phyloP scores from a whole-genome alignment of 2,329 filamentous ascomycete genomes.

The Sporothrix euskadiensis region DNA sequence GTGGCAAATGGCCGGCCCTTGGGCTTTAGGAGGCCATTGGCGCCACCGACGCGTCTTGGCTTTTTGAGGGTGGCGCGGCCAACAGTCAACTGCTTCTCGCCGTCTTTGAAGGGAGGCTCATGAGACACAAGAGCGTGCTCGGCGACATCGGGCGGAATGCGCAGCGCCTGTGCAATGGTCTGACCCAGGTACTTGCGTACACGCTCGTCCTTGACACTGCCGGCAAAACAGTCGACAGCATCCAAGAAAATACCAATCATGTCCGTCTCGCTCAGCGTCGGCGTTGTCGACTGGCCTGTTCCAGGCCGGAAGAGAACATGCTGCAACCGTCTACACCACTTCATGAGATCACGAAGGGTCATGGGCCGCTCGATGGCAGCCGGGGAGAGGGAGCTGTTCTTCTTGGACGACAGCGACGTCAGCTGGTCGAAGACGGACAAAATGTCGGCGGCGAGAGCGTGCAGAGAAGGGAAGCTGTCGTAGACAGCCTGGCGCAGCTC shows the following conservation, averaged over 20 bases:
- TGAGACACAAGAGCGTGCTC: slow-evolving; percentile 75
- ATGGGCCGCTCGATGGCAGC: slow-evolving; percentile 50
- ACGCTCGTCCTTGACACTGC: slow-evolving; percentile 68
- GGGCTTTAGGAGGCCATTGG: slow-evolving; percentile 42
- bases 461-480: slow-evolving; percentile 68
- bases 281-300: slow-evolving; percentile 55
- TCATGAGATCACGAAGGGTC: slow-evolving; percentile 72
- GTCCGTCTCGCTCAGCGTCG: slow-evolving; percentile 65
- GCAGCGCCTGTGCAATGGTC: slow-evolving; percentile 81
- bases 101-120: slow-evolving; percentile 68
- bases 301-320: slow-evolving; percentile 56
- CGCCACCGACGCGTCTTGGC: slow-evolving; percentile 45
- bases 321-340: slow-evolving; percentile 81
- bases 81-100: slow-evolving; percentile 58
- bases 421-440: slow-evolving; percentile 60
- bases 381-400: slow-evolving; percentile 35
- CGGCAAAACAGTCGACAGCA: slow-evolving; percentile 87
- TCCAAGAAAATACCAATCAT: slow-evolving; percentile 90
- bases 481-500: slow-evolving; percentile 77
- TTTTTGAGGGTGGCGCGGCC: slow-evolving; percentile 67
- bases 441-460: slow-evolving; percentile 60
- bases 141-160: slow-evolving; percentile 77
- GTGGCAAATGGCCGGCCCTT: slow-evolving; percentile 74
- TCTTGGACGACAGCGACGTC: slow-evolving; percentile 38
- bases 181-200: slow-evolving; percentile 62